phyloP scores from a whole-genome alignment of 352 stramenopile genomes.

The Phytophthora multivora region DNA sequence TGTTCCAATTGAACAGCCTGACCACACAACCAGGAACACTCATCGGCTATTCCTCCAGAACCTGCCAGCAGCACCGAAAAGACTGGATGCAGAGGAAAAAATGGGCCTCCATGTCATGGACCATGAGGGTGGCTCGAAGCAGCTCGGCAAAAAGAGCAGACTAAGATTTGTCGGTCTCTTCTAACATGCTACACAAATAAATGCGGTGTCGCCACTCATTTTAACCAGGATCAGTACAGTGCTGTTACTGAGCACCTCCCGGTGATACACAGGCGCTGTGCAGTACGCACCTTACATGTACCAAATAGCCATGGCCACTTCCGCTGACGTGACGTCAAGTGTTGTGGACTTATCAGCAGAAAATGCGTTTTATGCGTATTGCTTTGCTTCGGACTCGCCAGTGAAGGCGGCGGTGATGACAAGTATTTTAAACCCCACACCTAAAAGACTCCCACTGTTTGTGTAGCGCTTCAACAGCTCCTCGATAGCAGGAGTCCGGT shows the following conservation, averaged over 20 bases:
- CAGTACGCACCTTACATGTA: too few relatives aligned
- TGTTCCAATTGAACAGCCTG: too few relatives aligned
- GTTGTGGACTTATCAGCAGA: not conserved
- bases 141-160: slow-evolving; percentile 6
- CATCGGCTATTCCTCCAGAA: not conserved
- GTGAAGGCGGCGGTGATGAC: not conserved
- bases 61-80: not conserved
- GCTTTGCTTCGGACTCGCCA: not conserved
- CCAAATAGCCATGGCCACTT: slow-evolving; percentile 1
- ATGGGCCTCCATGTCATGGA: not conserved
- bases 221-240: slow-evolving; percentile 19
- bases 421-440: too few relatives aligned
- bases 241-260: slow-evolving; percentile 5
- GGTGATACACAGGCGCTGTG: not conserved
- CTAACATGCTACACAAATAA: slow-evolving; percentile 8
- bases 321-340: not conserved
- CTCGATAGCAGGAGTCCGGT: not conserved
- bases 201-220: slow-evolving; percentile 22
- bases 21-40: too few relatives aligned
- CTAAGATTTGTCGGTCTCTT: slow-evolving; percentile 1
- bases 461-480: not conserved
- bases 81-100: not conserved
- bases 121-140: not conserved
- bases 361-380: not conserved
- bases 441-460: too few relatives aligned